Base-by-base conservation (phyloP, 305 asterid species). In the Plantago rigida region DNA sequence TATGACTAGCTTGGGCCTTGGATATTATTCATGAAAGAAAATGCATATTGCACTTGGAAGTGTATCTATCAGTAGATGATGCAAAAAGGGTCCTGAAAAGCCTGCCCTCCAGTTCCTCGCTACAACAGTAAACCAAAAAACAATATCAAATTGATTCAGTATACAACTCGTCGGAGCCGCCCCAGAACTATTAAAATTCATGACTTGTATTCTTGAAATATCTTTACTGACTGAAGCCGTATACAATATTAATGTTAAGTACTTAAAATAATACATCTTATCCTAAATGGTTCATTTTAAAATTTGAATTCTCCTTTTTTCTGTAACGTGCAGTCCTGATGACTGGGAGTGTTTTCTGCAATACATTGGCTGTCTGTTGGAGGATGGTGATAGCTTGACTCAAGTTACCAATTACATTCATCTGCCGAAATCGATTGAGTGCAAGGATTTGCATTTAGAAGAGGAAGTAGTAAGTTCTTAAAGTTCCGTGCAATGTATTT, bases 321-420 rank as follows among this genome's bases (percentile, higher is more conserved):
- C 65, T 73, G 71, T 79, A 48, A 61, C 57, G 65, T 67, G 69
- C 73, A 93, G 99, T 71, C 95, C 99, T 51, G 97, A 87, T 71
- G 99, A 93, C 66, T 93, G 97, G 97, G 93, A 89, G 67, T 82
- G 88, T 78, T 89, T 83, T 77, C 82, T 77, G 71, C 91, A 84
- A 70, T 93, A 79, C 78, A 70, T 89, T 73, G 93, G 90, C 73
- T 93, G 95, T 77, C 77, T 89, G 67, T 79, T 93, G 77, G 97
- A 87, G 79, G 95, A 93, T 70, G 94, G 68, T 62, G 75, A 79
- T 71, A 73, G 79, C 77, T 73, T 78, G 67, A 69, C 72, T 73
- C 60, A 65, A 70, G 86, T 67, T 54, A 63, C 76, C 58, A 78
- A 78, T 75, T 50, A 75, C 62, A 53, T 68, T 62, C 71, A 72